Base-by-base conservation (phyloP, 495 filamentous ascomycete genomes). In the Copromyces sp. region DNA sequence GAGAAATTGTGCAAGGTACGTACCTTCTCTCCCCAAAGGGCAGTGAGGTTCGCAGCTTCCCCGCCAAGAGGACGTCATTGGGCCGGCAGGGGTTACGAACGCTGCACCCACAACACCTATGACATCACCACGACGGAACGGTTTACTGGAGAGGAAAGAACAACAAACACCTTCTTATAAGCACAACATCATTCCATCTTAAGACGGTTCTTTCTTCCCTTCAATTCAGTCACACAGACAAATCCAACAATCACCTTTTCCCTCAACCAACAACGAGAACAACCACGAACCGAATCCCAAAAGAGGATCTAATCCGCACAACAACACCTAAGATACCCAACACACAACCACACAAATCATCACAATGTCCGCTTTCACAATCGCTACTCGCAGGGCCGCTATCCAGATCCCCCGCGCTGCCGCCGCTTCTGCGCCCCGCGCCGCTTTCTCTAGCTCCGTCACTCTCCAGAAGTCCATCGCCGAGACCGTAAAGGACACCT, bases 341-440 rank as follows among this genome's bases (percentile, higher is more conserved):
- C 53, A 47, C 71, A 47, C 71, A 70, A 73, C 69, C 35, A 44
- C 68, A 74, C 39, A 77, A 20, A 42, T 71, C 75, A 71, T 37
- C 76, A 83, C 69, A 75, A 88, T 87, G 86, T 85, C 86, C 29
- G 84, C 84, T 77, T 76, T 88, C 78, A 80, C 82, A 72, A 73
- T 77, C 65, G 74, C 79, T 45, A 39, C 76, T 73, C 81, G 83
- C 77, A 81, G 82, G 72, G 53, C 82, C 69, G 78, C 79, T 42
- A 77, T 81, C 69, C 69, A 71, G n/a, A 47, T 77, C 35, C 70
- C 77, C 37, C 76, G 78, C 11, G 72, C 77, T 39, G 68, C 69
- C 40, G 44, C 71, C 14, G 72, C 72, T 35, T 72, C 73, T 29
- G 75, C 79, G 42, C 80, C 80, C 68, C 76, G 82, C 70, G 78